Conservation (phyloP, 768 basidiomycete species). For the Suillus spraguei region DNA sequence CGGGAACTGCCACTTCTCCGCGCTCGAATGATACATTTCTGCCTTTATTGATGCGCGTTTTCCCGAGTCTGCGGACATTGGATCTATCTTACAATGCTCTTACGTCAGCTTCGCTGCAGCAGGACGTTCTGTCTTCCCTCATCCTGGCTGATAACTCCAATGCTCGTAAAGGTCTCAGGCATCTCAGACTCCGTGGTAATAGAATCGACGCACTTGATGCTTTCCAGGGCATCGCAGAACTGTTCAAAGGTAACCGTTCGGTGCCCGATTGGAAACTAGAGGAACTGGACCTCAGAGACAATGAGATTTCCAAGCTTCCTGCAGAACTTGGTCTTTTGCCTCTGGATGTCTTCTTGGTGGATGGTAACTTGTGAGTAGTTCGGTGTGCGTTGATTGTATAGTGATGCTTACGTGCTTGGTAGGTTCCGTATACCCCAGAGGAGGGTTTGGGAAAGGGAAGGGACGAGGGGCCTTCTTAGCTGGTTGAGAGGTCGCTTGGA, state of each 20-base stretch:
- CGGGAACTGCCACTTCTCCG: slow-evolving; percentile 37
- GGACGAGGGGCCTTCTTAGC: slow-evolving; percentile 76
- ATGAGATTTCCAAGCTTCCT: slow-evolving; percentile 71
- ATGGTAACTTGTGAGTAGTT: slow-evolving; percentile 74
- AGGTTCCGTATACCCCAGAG: slow-evolving; percentile 85
- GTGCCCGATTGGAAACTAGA: slow-evolving; percentile 74
- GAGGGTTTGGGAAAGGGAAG: slow-evolving; percentile 85
- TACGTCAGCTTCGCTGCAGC: slow-evolving; percentile 52
- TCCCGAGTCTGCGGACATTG: slow-evolving; percentile 69
- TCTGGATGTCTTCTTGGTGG: slow-evolving; percentile 80
- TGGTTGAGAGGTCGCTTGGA: slow-evolving; percentile 81
- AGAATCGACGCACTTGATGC: slow-evolving; percentile 61
- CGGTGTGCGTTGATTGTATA: neutral
- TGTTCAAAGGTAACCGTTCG: slow-evolving; percentile 67
- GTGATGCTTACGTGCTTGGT: slow-evolving; percentile 3
- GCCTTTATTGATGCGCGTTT: slow-evolving; percentile 60
- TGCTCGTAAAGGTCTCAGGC: slow-evolving; percentile 41
- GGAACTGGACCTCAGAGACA: slow-evolving; percentile 82
- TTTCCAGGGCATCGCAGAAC: slow-evolving; percentile 59
- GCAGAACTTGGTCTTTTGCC: slow-evolving; percentile 74
- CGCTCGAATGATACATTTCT: slow-evolving; percentile 58
- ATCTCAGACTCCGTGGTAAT: slow-evolving; percentile 72
- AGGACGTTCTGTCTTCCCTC: slow-evolving; percentile 49
- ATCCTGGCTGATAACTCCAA: slow-evolving; percentile 43
- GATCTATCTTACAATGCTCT: slow-evolving; percentile 78